A percentile compares a stretch with the other conserved stretches of the same genome.
These are phyloP conservation scores for Lentinus polychrous DNA, from an alignment of 1,284 basidiomycete genomes.

Conservation along the genomic window DNA sequence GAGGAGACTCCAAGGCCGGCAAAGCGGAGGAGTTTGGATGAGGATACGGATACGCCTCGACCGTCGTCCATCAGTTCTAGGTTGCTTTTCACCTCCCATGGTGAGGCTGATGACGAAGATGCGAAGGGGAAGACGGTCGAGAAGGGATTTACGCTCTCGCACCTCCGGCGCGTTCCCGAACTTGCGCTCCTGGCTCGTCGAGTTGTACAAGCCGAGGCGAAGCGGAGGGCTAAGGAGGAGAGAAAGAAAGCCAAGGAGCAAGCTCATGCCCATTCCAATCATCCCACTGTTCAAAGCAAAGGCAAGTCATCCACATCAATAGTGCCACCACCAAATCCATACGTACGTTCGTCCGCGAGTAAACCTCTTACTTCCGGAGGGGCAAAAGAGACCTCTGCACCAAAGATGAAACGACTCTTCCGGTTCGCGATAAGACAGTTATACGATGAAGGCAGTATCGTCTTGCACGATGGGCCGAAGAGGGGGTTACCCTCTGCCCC, in stretches of 20 bases:
- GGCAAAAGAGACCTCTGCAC: constrained; percentile 10
- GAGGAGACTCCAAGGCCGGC: not conserved
- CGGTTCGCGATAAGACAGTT: constrained; percentile 53
- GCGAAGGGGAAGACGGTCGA: not conserved
- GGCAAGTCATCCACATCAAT: not conserved
- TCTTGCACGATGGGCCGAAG: constrained; percentile 57
- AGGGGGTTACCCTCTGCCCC: constrained; percentile 16
- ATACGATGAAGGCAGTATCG: constrained; percentile 57
- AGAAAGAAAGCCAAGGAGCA: constrained; percentile 27
- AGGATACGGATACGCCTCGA: not conserved
- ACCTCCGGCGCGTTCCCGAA: constrained; percentile 68
- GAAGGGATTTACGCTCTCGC: constrained; percentile 60
- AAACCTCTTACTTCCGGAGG: not conserved
- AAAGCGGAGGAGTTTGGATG: not conserved
- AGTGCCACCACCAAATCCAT: not conserved
- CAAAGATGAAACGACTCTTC: constrained; percentile 60
- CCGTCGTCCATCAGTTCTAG: too few species aligned
- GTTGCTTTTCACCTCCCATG: too few species aligned
- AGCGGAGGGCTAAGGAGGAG: constrained; percentile 40
- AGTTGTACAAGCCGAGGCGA: constrained; percentile 52
- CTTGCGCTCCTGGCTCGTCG: constrained; percentile 52
- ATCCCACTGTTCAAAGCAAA: not conserved
- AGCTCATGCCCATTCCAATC: constrained; percentile 1
- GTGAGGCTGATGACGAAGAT: not conserved
- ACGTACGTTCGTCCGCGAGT: not conserved